Evolutionary conservation across 2,329 filamentous ascomycete genomes (phyloP).

Genomic region (Metarhizium guizhouense): DNA sequence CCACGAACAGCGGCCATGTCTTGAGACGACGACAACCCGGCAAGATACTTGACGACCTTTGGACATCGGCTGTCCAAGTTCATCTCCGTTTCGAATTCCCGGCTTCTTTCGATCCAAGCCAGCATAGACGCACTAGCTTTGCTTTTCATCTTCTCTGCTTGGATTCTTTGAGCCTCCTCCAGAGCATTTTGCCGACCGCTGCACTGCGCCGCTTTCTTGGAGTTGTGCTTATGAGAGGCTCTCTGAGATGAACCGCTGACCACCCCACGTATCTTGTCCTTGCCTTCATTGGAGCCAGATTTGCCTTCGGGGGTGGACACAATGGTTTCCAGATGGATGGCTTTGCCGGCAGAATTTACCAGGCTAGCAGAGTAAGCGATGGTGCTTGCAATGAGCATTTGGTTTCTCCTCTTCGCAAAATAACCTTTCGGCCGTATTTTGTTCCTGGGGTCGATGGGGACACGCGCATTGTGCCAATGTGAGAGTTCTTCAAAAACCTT

Average conservation of each 20-base stretch:
- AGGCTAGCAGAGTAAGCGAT: conserved; percentile 61
- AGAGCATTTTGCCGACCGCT: conserved; percentile 29
- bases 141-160: conserved; percentile 20
- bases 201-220: conserved; percentile 5
- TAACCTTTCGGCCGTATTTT: conserved; percentile 11
- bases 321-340: conserved; percentile 55
- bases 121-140: conserved; percentile 1
- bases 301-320: conserved; percentile 22
- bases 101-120: conserved; percentile 17
- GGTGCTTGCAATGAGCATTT: conserved; percentile 60
- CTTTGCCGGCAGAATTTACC: conserved; percentile 53
- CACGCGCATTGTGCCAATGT: conserved; percentile 57
- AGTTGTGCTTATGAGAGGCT: conserved; percentile 10
- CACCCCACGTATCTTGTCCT: not conserved
- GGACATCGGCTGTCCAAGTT: conserved; percentile 33
- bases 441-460: conserved; percentile 33
- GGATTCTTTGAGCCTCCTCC: conserved; percentile 23
- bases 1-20: conserved; percentile 17
- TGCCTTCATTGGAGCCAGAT: not conserved
- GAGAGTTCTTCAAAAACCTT: conserved; percentile 37
- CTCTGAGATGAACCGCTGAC: conserved; percentile 6
- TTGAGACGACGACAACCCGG: conserved; percentile 23
- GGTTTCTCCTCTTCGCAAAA: conserved; percentile 39
- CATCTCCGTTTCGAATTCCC: conserved; percentile 35
- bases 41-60: conserved; percentile 38